phyloP scores from a whole-genome alignment of 202 grass and related monocot species.

The Panicum virgatum region DNA sequence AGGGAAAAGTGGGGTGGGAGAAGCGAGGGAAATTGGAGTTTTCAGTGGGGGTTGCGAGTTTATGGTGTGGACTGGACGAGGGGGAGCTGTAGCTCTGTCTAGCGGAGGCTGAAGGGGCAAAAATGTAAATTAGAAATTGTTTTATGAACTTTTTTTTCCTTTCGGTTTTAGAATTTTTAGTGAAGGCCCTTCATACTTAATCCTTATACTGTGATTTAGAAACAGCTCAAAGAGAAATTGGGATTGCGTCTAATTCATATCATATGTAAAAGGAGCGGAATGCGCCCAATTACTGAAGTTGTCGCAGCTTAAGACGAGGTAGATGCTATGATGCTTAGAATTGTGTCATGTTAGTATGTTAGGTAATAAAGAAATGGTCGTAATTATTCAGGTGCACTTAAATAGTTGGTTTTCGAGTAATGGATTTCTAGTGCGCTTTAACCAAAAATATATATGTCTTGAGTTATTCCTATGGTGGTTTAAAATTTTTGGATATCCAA shows the following conservation, averaged over 20 bases:
- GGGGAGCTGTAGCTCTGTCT: neutral
- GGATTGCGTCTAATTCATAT: too few species aligned
- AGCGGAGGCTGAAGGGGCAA: neutral
- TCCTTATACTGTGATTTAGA: neutral
- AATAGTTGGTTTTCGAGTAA: neutral
- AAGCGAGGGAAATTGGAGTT: slow-evolving; percentile 66
- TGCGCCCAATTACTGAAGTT: too few species aligned
- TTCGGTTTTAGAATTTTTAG: neutral
- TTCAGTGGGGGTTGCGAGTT: slow-evolving; percentile 20
- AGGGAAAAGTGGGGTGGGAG: slow-evolving; percentile 31
- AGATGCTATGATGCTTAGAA: too few species aligned
- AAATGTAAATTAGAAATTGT: neutral
- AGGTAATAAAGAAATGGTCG: too few species aligned
- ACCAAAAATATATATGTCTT: neutral
- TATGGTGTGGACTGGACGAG: slow-evolving; percentile 11
- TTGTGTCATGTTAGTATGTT: too few species aligned
- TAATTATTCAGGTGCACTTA: too few species aligned
- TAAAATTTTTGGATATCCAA: neutral
- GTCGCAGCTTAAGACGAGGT: neutral
- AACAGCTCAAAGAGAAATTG: neutral
- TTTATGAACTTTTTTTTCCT: neutral
- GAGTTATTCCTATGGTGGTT: neutral
- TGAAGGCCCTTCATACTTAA: neutral
- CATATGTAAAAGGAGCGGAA: too few species aligned
- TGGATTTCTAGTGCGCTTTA: neutral